phyloP scores from a whole-genome alignment of 768 basidiomycete species.

The Filobasidium wieringae region DNA sequence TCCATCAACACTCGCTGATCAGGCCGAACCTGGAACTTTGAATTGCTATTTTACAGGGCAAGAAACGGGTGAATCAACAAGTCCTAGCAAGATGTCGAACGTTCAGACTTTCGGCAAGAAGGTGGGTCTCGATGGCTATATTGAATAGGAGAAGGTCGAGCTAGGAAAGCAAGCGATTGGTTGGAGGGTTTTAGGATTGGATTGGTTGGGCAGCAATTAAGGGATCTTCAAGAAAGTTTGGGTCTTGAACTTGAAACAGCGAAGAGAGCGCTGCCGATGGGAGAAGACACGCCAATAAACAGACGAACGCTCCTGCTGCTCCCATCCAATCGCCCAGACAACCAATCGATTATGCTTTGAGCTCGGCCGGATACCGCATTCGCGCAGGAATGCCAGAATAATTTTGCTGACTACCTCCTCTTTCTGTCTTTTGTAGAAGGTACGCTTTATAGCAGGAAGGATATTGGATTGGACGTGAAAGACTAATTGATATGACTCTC shows the following conservation, averaged over 20 bases:
- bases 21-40: not conserved
- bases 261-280: too few species aligned
- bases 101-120: conserved; percentile 99
- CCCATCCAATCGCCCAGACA: too few species aligned
- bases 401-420: not conserved
- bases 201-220: not conserved
- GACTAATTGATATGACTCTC: not conserved
- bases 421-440: not conserved
- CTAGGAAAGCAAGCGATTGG: not conserved
- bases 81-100: conserved; percentile 44
- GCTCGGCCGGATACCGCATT: too few species aligned
- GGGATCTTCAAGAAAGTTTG: too few species aligned
- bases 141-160: too few species aligned
- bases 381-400: too few species aligned
- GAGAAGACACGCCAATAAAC: too few species aligned
- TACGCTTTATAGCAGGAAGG: not conserved
- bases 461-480: not conserved
- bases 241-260: too few species aligned
- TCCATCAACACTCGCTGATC: too few species aligned
- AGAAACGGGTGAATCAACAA: not conserved
- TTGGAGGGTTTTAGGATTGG: not conserved
- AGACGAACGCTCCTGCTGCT: too few species aligned
- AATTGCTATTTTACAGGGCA: not conserved
- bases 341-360: too few species aligned
- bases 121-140: conserved; percentile 27